Conservation (phyloP, 2,329 filamentous ascomycete species). For the Claviceps sp. region DNA sequence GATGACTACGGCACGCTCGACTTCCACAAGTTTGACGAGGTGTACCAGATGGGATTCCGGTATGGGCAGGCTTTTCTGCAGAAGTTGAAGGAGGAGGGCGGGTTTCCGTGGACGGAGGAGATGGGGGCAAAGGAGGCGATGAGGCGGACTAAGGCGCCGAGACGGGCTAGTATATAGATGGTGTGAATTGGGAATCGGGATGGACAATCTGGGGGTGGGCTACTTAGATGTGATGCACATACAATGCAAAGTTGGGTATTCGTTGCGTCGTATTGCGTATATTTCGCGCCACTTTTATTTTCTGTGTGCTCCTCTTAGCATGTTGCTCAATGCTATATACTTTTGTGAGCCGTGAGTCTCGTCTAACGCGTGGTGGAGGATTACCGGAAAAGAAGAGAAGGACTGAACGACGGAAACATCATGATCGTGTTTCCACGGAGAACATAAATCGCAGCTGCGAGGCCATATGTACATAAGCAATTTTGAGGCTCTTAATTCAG, state of each 20-base stretch:
- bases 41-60: conserved; percentile 77
- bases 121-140: conserved; percentile 66
- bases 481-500: no score
- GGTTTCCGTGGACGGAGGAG: conserved; percentile 56
- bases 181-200: no score
- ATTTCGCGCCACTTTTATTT: no score
- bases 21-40: conserved; percentile 96
- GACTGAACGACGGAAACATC: background rate
- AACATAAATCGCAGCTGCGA: no score
- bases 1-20: conserved; percentile 89
- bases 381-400: background rate
- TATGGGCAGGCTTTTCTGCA: conserved; percentile 74
- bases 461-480: no score
- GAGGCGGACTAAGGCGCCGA: conserved; percentile 65
- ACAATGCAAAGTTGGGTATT: no score
- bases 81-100: conserved; percentile 63
- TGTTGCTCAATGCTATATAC: no score
- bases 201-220: no score
- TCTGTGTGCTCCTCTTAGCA: background rate
- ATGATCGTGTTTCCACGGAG: background rate
- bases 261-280: no score
- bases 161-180: conserved; percentile 58
- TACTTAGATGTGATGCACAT: no score
- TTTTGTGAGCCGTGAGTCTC: no score
- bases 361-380: no score